Conservation (phyloP, 2,329 filamentous ascomycete species). For the Diaporthe vaccinii region DNA sequence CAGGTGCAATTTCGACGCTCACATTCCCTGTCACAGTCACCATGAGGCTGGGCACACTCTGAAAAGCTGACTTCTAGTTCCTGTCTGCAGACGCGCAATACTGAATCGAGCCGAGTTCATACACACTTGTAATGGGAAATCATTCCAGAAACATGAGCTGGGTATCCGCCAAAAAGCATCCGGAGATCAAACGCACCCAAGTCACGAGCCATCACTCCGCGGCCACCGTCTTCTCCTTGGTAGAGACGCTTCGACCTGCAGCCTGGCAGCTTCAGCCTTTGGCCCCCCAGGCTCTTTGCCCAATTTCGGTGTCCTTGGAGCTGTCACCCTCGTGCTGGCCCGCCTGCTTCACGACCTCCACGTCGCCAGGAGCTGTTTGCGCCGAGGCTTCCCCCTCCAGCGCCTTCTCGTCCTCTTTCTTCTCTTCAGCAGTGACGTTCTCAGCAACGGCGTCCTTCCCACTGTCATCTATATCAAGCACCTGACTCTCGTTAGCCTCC, state of each 20-base stretch:
- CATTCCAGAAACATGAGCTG: background rate
- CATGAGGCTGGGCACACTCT: background rate
- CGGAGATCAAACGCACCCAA: background rate
- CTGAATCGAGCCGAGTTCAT: background rate
- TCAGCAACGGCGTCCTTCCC: constrained; percentile 47
- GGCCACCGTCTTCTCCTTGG: constrained; percentile 33
- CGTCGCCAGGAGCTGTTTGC: background rate
- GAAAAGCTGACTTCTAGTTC: background rate
- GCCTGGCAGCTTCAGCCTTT: background rate
- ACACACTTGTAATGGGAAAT: background rate
- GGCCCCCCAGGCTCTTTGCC: background rate
- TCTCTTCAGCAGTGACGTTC: constrained; percentile 30
- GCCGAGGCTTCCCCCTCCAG: constrained; percentile 3
- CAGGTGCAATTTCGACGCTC: background rate
- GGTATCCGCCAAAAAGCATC: constrained; percentile 15
- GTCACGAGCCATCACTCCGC: background rate
- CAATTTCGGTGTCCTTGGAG: background rate
- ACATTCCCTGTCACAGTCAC: background rate
- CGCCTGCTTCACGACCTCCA: background rate
- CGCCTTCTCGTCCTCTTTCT: constrained; percentile 23
- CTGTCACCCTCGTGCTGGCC: background rate
- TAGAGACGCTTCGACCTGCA: constrained; percentile 1
- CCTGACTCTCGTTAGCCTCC: constrained; percentile 41
- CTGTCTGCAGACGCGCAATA: background rate
- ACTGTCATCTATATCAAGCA: constrained; percentile 51